A percentile compares a stretch with the other conserved stretches of the same genome.
Conservation (phyloP, 176 grass and related monocot species). For the Echinochloa phyllopogon region DNA sequence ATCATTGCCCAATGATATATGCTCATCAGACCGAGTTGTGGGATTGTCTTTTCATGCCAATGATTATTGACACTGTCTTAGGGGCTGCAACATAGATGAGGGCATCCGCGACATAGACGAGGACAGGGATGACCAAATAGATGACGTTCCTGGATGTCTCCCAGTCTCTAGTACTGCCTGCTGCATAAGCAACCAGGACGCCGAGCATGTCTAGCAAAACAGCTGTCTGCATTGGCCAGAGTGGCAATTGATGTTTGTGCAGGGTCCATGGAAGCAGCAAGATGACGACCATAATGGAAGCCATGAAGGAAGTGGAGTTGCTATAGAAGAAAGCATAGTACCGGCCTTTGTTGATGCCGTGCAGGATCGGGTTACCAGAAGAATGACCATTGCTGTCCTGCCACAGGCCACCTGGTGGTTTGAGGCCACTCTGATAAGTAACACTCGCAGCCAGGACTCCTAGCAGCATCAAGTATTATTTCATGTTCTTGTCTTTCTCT, state of each 20-base stretch:
- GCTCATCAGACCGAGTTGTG: too few relatives aligned
- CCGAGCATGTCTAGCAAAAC: constrained; percentile 53
- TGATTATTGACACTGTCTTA: not conserved
- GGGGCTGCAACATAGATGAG: not conserved
- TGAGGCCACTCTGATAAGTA: constrained; percentile 47
- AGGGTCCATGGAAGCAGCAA: constrained; percentile 19
- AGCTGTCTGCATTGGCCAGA: constrained; percentile 41
- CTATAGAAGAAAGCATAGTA: constrained; percentile 53
- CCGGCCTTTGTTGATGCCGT: not conserved
- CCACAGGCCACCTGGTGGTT: constrained; percentile 37
- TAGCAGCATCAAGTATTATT: constrained; percentile 46
- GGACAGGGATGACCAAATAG: constrained; percentile 40
- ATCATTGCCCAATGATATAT: not conserved
- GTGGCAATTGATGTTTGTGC: not conserved
- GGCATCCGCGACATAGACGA: constrained; percentile 24
- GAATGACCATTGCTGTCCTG: not conserved
- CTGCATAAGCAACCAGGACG: constrained; percentile 59
- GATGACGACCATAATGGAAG: constrained; percentile 45
- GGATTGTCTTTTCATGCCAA: not conserved
- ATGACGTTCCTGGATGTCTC: constrained; percentile 45
- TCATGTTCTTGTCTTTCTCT: not conserved
- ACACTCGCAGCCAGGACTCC: constrained; percentile 48
- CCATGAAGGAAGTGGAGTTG: constrained; percentile 56
- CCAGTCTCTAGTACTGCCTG: constrained; percentile 43
- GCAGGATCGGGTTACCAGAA: constrained; percentile 16